Conservation (phyloP, 306 rosid species). For the Fagus sylvatica region DNA sequence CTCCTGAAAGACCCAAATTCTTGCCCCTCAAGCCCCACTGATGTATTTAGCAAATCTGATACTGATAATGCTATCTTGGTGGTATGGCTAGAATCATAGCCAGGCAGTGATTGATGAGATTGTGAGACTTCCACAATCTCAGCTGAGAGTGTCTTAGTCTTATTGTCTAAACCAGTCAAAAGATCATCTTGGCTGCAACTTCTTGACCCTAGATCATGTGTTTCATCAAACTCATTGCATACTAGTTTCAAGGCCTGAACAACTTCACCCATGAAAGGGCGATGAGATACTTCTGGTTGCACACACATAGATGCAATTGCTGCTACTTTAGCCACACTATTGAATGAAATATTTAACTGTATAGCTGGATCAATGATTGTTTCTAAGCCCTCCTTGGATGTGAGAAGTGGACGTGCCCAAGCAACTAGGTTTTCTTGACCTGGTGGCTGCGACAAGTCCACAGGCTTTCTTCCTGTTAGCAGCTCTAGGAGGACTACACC, state of each 20-base stretch:
- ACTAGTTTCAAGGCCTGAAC: slow-evolving; percentile 96
- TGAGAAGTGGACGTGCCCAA: slow-evolving; percentile 92
- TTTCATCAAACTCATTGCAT: slow-evolving; percentile 74
- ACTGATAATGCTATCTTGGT: slow-evolving; percentile 41
- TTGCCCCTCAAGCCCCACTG: slow-evolving; percentile 45
- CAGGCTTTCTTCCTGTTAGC: slow-evolving; percentile 93
- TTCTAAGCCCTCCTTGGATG: slow-evolving; percentile 69
- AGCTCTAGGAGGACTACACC: slow-evolving; percentile 98
- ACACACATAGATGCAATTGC: slow-evolving; percentile 98
- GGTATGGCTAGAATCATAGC: slow-evolving; percentile 41
- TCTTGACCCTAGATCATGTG: slow-evolving; percentile 43
- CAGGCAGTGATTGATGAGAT: slow-evolving; percentile 22
- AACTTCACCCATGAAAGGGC: slow-evolving; percentile 99
- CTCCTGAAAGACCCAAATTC: slow-evolving; percentile 62
- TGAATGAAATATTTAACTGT: slow-evolving; percentile 49
- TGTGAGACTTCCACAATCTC: slow-evolving; percentile 22
- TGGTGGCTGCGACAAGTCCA: slow-evolving; percentile 81
- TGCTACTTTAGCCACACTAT: slow-evolving; percentile 73
- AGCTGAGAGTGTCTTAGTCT: slow-evolving; percentile 19
- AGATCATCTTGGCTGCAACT: slow-evolving; percentile 48
- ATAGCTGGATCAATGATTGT: slow-evolving; percentile 67
- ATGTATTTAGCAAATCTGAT: slow-evolving; percentile 49
- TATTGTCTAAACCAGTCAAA: slow-evolving; percentile 31
- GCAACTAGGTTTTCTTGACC: slow-evolving; percentile 94
- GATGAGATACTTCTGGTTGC: slow-evolving; percentile 91